These are phyloP conservation scores for Fulvia fulva DNA, from an alignment of 2,329 filamentous ascomycete species.

Conservation along the genomic window DNA sequence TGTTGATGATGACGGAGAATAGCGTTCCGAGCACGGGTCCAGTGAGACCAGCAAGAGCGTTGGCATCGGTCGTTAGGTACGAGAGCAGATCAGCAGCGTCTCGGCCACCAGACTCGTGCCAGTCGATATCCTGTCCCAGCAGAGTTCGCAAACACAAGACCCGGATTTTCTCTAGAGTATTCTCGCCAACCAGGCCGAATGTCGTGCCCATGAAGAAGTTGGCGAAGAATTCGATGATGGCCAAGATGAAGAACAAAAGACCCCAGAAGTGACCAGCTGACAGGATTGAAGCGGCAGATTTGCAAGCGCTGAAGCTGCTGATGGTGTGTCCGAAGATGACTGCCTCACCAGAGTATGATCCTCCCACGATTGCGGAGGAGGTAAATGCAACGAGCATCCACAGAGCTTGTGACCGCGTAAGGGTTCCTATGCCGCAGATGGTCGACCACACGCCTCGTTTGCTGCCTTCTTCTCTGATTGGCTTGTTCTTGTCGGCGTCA, in stretches of 20 bases:
- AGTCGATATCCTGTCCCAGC: constrained; percentile 63
- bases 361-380: constrained; percentile 37
- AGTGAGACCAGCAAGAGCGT: constrained; percentile 63
- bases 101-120: constrained; percentile 64
- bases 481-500: constrained; percentile 6
- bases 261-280: constrained; percentile 57
- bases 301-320: constrained; percentile 54
- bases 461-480: constrained; percentile 1
- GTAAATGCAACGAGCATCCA: constrained; percentile 19
- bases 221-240: constrained; percentile 56
- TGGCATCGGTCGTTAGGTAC: constrained; percentile 66
- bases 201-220: constrained; percentile 58
- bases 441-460: constrained; percentile 13
- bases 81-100: constrained; percentile 60
- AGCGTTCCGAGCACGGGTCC: constrained; percentile 68
- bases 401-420: constrained; percentile 12
- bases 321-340: constrained; percentile 60
- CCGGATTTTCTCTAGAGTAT: constrained; percentile 60
- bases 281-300: constrained; percentile 46
- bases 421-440: constrained; percentile 8
- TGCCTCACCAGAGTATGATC: constrained; percentile 55
- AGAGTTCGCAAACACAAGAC: constrained; percentile 62
- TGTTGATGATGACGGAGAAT: constrained; percentile 64
- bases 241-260: constrained; percentile 59
- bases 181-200: constrained; percentile 60